These are phyloP conservation scores for Teratosphaeriaceae sp. DNA, from an alignment of 2,329 filamentous ascomycete species.

Conservation along the genomic window DNA sequence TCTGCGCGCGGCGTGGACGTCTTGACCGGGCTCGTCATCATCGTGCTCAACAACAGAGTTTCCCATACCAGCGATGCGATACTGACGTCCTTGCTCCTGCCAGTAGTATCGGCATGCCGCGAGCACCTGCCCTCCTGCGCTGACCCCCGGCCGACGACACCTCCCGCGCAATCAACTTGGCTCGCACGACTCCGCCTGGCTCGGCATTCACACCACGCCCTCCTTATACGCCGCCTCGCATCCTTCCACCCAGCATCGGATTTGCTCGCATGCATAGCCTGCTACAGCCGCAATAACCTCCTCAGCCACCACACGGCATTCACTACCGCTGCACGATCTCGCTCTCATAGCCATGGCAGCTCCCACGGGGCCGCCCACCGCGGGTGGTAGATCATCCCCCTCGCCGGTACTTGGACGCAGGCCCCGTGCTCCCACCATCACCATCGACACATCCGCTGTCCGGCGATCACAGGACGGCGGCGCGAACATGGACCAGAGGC, in stretches of 20 bases:
- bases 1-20: neutral
- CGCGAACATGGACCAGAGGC: conserved; percentile 26
- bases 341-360: conserved; percentile 4
- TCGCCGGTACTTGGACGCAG: conserved; percentile 15
- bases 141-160: neutral
- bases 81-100: neutral
- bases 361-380: conserved; percentile 1
- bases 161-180: neutral
- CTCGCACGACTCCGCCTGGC: neutral
- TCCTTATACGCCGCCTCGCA: neutral
- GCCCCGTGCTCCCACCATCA: conserved; percentile 44
- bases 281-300: neutral
- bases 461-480: conserved; percentile 30
- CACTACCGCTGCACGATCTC: neutral
- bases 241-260: neutral
- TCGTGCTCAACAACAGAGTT: neutral
- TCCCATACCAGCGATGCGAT: neutral
- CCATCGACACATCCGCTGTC: conserved; percentile 46
- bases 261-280: conserved; percentile 1
- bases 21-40: neutral
- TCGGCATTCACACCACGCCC: conserved; percentile 1
- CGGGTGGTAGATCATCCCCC: conserved; percentile 6
- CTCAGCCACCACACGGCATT: neutral
- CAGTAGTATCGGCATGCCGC: too few relatives aligned
- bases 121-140: too few relatives aligned